Percentiles rank a stretch among this genome's conserved stretches.
Evolutionary conservation across 495 filamentous ascomycete species (phyloP).

Genomic region (Clohesyomyces aquaticus): DNA sequence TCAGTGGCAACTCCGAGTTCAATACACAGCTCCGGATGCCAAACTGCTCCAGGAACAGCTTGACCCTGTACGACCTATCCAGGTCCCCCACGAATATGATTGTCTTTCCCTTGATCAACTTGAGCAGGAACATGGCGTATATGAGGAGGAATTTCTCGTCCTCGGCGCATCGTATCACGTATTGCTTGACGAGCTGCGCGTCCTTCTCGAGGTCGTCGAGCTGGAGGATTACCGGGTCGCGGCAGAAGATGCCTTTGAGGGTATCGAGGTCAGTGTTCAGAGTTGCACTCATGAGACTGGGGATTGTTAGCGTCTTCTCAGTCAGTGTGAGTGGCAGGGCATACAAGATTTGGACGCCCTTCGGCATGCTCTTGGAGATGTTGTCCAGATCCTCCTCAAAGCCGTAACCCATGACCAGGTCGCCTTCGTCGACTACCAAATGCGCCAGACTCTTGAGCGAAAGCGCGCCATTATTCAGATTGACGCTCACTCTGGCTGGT

Average conservation of each 20-base stretch:
- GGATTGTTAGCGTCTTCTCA: background rate
- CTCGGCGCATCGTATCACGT: conserved; percentile 85
- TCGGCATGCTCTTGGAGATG: conserved; percentile 74
- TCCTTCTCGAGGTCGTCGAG: conserved; percentile 75
- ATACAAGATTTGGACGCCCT: conserved; percentile 78
- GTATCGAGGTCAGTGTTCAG: conserved; percentile 83
- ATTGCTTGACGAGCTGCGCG: conserved; percentile 77
- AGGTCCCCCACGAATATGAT: conserved; percentile 94
- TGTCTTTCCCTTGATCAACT: conserved; percentile 90
- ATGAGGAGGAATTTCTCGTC: conserved; percentile 95
- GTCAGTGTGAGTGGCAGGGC: background rate
- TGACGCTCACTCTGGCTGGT: conserved; percentile 72
- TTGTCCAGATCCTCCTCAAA: conserved; percentile 87
- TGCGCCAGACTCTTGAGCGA: conserved; percentile 70
- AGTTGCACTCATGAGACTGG: conserved; percentile 82
- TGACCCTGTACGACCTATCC: conserved; percentile 90
- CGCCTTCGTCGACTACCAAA: conserved; percentile 93
- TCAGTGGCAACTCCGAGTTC: conserved; percentile 93
- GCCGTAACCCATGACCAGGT: conserved; percentile 91
- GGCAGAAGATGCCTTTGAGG: conserved; percentile 83
- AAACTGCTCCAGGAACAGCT: conserved; percentile 96
- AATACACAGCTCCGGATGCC: conserved; percentile 90
- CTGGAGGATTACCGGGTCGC: conserved; percentile 75
- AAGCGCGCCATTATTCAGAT: conserved; percentile 70
- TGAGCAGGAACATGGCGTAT: conserved; percentile 93